Base-by-base conservation (phyloP, 371 early-diverging fungal species). In the Mortierella polycephala region DNA sequence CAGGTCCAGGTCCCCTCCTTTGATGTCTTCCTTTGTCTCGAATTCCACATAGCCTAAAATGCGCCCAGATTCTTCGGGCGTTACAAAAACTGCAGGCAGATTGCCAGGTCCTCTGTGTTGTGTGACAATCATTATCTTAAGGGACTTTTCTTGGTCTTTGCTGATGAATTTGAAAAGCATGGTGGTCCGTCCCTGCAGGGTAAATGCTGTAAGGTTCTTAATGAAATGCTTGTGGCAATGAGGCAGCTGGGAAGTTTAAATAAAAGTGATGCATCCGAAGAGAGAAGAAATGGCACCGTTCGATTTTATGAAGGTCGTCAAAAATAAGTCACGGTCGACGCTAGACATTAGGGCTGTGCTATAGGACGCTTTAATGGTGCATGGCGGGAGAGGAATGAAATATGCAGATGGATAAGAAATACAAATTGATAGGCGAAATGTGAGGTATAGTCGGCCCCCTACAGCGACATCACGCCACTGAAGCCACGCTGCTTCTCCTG, bases 401-500 rank as follows among this genome's bases (percentile, higher is more conserved):
- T 30, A 30, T 30, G 30, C 30, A 30, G 30, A 30, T 30, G 30
- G 30, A 30, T 30, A 30, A 30, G 30, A 30, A 30, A 30, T 30
- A 53, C 18, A 62, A 20, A 0, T 62, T 9, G n/a, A 45, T 58
- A 16, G 18, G 59, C 50, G 46, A 56, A 56, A 11, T 39, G 18
- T 39, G 39, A 55, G 16, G 55, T 40, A 55, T 20, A 18, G 0
- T 21, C 16, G 16, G 6, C 10, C 2, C 8, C 45, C 44, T 68
- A 72, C 16, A 71, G 58, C 5, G 69, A 65, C 69, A 66, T 79
- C 45, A 79, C 49, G 13, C 72, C 79, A 23, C 79, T 73, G n/a
- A 68, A 79, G 30, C 79, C 73, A 40, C 92, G 82, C 69, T 92
- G 87, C 51, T 87, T 88, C 76, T 90, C 87, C 72, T 92, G 93